phyloP scores from a whole-genome alignment of 75 land plant genomes.

The Sequoiadendron giganteum region DNA sequence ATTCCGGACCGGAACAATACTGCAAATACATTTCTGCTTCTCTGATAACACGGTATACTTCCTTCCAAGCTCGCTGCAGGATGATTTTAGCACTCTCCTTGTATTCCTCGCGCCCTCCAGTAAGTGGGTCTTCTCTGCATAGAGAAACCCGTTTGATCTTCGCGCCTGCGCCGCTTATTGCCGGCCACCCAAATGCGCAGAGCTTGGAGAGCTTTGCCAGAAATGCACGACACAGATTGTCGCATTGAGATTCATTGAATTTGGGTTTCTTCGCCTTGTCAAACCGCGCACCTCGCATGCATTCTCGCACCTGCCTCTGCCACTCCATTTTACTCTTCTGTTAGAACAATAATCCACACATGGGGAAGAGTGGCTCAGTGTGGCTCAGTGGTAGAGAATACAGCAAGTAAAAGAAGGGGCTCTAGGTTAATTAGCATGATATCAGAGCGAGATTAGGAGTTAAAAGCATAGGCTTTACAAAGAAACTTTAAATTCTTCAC shows the following conservation, averaged over 20 bases:
- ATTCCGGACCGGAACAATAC: conserved; percentile 21
- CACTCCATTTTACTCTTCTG: conserved; percentile 6
- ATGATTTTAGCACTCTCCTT: not conserved
- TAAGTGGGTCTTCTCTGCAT: not conserved
- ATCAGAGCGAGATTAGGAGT: not conserved
- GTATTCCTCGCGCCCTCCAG: not conserved
- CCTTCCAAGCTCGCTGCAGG: conserved; percentile 16
- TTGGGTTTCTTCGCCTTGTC: conserved; percentile 7
- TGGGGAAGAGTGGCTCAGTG: not conserved
- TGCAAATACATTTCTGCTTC: conserved; percentile 26
- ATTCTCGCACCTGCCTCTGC: not conserved
- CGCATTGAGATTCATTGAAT: conserved; percentile 11
- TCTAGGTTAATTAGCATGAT: not conserved
- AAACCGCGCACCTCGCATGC: not conserved
- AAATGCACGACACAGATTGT: not conserved
- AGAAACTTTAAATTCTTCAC: not conserved
- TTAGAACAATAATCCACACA: not conserved
- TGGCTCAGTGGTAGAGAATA: not conserved
- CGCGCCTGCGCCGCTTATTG: not conserved
- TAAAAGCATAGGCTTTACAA: not conserved
- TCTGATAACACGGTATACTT: conserved; percentile 24
- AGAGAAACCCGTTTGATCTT: not conserved
- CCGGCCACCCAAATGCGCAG: not conserved
- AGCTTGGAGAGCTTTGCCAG: conserved; percentile 19
- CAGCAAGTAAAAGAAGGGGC: not conserved